Percentiles rank a stretch among this genome's conserved stretches.
Conservation (phyloP, 2,329 filamentous ascomycete genomes). For the Colletotrichum noveboracense region DNA sequence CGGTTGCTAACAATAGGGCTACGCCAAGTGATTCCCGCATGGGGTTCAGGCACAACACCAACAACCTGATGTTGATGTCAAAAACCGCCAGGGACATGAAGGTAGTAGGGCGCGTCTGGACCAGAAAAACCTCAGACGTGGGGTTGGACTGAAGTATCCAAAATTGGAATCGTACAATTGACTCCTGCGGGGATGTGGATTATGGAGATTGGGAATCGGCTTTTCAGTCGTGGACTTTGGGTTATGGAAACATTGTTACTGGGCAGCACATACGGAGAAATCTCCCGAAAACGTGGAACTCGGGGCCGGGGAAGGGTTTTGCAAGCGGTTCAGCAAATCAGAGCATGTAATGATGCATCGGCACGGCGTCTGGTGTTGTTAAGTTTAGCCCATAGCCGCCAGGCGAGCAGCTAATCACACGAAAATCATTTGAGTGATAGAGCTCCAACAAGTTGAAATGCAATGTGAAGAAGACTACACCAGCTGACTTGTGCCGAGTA, state of each 20-base stretch:
- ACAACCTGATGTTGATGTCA: background rate
- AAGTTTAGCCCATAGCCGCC: conserved; percentile 21
- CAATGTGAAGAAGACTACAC: background rate
- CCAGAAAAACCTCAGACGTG: conserved; percentile 1
- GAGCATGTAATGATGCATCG: conserved; percentile 18
- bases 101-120: background rate
- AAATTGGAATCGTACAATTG: conserved; percentile 1
- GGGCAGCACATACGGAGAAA: background rate
- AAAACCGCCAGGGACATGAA: background rate
- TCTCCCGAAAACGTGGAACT: background rate
- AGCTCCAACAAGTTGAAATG: background rate
- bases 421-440: background rate
- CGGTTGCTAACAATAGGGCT: conserved; percentile 14
- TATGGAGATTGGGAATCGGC: background rate
- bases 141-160: background rate
- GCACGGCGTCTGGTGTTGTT: conserved; percentile 22
- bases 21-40: background rate
- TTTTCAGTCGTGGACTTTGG: background rate
- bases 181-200: background rate
- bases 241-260: conserved; percentile 8
- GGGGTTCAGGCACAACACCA: background rate
- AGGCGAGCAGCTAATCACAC: conserved; percentile 9
- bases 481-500: background rate
- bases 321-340: conserved; percentile 13
- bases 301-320: background rate